These are phyloP conservation scores for Fusarium circinatum DNA, from an alignment of 2,329 filamentous ascomycete species.

Conservation along the genomic window DNA sequence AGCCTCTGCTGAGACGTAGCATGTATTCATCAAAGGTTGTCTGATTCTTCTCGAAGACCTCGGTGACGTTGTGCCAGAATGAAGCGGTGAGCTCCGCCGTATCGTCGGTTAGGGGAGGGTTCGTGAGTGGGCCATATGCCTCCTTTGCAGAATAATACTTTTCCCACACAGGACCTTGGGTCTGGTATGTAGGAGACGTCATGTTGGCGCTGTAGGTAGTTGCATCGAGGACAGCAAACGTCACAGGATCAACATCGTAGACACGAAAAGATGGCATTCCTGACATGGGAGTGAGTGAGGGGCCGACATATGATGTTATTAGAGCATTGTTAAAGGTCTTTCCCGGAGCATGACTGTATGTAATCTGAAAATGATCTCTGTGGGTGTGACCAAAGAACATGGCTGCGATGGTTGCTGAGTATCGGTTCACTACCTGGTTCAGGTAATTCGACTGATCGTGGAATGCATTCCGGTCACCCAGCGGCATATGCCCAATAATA, in stretches of 20 bases:
- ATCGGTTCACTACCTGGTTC: constrained; percentile 64
- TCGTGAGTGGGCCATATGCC: constrained; percentile 59
- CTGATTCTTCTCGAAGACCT: constrained; percentile 55
- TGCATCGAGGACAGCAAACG: constrained; percentile 64
- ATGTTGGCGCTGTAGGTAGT: constrained; percentile 66
- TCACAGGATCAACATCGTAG: constrained; percentile 67
- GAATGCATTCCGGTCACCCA: constrained; percentile 61
- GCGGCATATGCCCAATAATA: constrained; percentile 67
- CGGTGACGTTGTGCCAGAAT: constrained; percentile 69
- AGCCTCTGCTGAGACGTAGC: constrained; percentile 59
- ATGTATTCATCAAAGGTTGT: constrained; percentile 59
- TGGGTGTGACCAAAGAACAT: constrained; percentile 70
- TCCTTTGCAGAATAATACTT: constrained; percentile 67
- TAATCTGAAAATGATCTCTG: constrained; percentile 65
- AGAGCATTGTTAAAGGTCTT: constrained; percentile 56
- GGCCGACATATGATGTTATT: constrained; percentile 64
- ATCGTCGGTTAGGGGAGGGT: constrained; percentile 51
- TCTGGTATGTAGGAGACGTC: constrained; percentile 55
- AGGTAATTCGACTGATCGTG: constrained; percentile 63
- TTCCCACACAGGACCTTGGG: constrained; percentile 60
- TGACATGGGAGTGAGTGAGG: constrained; percentile 64
- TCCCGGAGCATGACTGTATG: constrained; percentile 59
- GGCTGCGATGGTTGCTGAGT: constrained; percentile 62
- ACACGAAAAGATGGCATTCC: constrained; percentile 68
- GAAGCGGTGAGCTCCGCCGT: constrained; percentile 62